A percentile compares a stretch with the other conserved stretches of the same genome.
phyloP scores from a whole-genome alignment of 2,329 filamentous ascomycete species.

The Sporothrix humicola region DNA sequence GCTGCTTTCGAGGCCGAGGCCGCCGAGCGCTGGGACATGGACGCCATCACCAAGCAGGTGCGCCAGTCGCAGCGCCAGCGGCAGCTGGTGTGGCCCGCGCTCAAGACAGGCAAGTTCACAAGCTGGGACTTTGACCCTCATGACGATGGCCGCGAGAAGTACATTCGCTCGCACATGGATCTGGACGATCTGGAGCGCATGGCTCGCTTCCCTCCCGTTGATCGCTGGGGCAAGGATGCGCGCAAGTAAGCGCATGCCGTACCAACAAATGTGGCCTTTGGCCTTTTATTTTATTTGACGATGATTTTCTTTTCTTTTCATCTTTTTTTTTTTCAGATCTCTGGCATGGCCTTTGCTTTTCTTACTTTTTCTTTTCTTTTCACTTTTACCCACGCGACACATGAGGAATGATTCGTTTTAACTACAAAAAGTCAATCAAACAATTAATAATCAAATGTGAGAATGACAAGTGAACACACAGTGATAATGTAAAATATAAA shows the following conservation, averaged over 20 bases:
- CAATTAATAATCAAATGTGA: not conserved
- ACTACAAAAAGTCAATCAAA: not conserved
- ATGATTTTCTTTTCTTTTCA: not conserved
- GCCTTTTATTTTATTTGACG: not conserved
- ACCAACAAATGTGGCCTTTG: no score
- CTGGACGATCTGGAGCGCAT: conserved; percentile 80
- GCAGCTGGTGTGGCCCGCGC: conserved; percentile 77
- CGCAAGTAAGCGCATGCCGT: not conserved
- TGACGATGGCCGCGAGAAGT: conserved; percentile 73
- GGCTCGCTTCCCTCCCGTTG: conserved; percentile 72
- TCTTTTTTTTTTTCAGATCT: conserved; percentile 2
- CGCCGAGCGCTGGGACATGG: conserved; percentile 78
- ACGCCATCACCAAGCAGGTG: conserved; percentile 75
- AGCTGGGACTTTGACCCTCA: conserved; percentile 85
- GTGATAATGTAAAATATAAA: not conserved
- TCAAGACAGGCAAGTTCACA: conserved; percentile 76
- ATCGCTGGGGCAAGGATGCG: conserved; percentile 59
- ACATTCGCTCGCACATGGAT: conserved; percentile 82
- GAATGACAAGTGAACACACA: no score
- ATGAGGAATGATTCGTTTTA: conserved; percentile 14
- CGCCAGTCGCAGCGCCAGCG: conserved; percentile 79
- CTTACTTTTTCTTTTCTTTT: not conserved
- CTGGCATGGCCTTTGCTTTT: conserved; percentile 25
- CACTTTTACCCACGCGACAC: conserved; percentile 25
- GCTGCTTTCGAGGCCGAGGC: conserved; percentile 76